Conservation (phyloP, 2,329 filamentous ascomycete species). For the Aspergillus arachidicola region DNA sequence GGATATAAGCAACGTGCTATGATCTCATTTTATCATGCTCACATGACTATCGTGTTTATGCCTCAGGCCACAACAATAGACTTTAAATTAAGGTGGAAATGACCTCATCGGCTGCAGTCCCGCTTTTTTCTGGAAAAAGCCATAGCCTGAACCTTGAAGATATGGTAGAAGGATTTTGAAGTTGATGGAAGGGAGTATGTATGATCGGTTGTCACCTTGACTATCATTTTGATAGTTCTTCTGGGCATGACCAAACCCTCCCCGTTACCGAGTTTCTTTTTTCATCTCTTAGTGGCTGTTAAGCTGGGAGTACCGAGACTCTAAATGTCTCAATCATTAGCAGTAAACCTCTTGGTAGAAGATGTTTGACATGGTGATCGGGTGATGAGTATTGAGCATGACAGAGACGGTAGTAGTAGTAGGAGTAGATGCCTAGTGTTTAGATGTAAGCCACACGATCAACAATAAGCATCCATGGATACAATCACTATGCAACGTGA, state of each 20-base stretch:
- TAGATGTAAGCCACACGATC: neutral
- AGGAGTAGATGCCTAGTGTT: neutral
- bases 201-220: neutral
- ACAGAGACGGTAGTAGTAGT: neutral
- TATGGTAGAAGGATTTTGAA: no score
- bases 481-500: neutral
- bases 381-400: neutral
- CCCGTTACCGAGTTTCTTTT: neutral
- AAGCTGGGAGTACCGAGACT: neutral
- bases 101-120: slow-evolving; percentile 7
- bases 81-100: neutral
- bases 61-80: neutral
- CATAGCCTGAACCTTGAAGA: neutral
- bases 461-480: neutral
- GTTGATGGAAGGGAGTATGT: neutral
- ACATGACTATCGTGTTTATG: neutral
- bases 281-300: neutral
- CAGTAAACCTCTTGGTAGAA: neutral
- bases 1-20: neutral
- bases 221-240: neutral
- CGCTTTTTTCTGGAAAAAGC: slow-evolving; percentile 9
- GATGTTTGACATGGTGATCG: neutral
- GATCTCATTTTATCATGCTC: neutral
- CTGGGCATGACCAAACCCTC: neutral
- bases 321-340: neutral